Conservation (phyloP, 2,329 filamentous ascomycete genomes). For the Penicillium vulpinum region DNA sequence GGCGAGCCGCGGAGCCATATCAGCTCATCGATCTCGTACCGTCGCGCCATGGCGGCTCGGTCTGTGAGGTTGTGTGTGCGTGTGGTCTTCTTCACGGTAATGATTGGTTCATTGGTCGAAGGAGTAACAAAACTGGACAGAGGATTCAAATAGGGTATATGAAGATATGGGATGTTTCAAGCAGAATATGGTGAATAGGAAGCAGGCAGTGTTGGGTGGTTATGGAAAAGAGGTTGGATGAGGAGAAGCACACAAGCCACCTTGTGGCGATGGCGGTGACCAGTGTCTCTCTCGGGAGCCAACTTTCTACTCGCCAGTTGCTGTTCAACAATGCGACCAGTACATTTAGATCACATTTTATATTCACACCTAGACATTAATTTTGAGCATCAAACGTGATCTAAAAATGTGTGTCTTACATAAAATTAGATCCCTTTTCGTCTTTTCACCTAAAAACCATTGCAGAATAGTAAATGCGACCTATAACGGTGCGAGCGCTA, state of each 20-base stretch:
- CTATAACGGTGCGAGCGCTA: background rate
- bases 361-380: background rate
- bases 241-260: conserved; percentile 29
- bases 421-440: background rate
- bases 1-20: conserved; percentile 76
- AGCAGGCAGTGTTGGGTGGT: conserved; percentile 4
- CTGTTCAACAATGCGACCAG: too few relatives aligned
- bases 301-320: background rate
- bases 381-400: too few relatives aligned
- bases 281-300: conserved; percentile 17
- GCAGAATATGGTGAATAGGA: background rate
- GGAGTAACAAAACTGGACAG: conserved; percentile 4
- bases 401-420: too few relatives aligned
- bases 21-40: conserved; percentile 77
- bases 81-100: conserved; percentile 28
- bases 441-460: too few relatives aligned
- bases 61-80: conserved; percentile 24
- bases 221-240: conserved; percentile 16
- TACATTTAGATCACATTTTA: background rate
- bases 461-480: background rate
- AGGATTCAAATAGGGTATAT: conserved; percentile 1
- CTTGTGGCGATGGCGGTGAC: conserved; percentile 28
- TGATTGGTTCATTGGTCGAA: conserved; percentile 32
- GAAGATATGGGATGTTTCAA: background rate
- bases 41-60: conserved; percentile 45